These are phyloP conservation scores for Medicago lupulina DNA, from an alignment of 306 rosid species.

Conservation along the genomic window DNA sequence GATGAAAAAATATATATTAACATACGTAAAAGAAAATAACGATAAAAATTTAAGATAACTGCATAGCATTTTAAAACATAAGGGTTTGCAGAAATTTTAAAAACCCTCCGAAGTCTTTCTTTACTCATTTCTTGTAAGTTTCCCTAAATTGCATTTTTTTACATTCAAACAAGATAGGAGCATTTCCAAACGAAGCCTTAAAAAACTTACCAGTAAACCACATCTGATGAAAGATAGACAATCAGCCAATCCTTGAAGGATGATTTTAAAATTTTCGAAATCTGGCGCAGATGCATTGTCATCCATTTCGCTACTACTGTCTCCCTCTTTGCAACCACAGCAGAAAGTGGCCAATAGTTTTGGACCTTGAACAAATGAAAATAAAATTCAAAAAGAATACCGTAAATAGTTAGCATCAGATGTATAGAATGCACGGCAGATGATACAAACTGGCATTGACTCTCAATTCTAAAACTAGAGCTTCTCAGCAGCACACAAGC, in stretches of 20 bases:
- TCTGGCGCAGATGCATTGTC: slow-evolving; percentile 48
- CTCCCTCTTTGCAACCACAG: slow-evolving; percentile 63
- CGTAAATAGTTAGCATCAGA: slow-evolving; percentile 19
- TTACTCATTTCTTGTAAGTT: neutral
- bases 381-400: slow-evolving; percentile 19
- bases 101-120: neutral
- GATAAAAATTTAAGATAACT: neutral
- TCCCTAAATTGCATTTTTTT: neutral
- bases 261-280: slow-evolving; percentile 47
- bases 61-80: neutral
- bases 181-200: neutral
- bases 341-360: slow-evolving; percentile 69
- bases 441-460: slow-evolving; percentile 29
- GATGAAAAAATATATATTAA: neutral
- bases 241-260: slow-evolving; percentile 77
- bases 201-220: slow-evolving; percentile 59
- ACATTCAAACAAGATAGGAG: neutral
- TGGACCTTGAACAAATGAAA: slow-evolving; percentile 72
- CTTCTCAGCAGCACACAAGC: neutral
- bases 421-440: slow-evolving; percentile 28
- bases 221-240: slow-evolving; percentile 64
- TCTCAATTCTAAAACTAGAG: slow-evolving; percentile 14
- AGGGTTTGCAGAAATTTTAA: neutral
- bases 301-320: slow-evolving; percentile 43
- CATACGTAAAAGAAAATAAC: slow-evolving; percentile 17